Base-by-base conservation (phyloP, 1,139 yeast species). In the Saccharomyces pastorianus region DNA sequence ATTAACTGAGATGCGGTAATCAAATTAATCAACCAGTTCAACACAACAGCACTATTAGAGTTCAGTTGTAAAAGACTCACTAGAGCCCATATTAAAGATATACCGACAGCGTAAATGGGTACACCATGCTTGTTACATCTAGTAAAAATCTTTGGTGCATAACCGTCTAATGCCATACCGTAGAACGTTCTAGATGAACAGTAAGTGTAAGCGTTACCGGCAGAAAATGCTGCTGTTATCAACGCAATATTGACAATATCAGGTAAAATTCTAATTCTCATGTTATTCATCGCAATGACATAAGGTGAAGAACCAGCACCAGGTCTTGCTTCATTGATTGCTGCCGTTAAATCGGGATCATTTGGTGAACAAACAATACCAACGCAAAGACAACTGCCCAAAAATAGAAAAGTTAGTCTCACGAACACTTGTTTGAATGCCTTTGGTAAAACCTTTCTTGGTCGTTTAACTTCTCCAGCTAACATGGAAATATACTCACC, bases 401-500 rank as follows among this genome's bases (percentile, higher is more conserved):
- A 72, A 65, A 86, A 89, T 61, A 89, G 79, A 20, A 85, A 71
- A 0, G 86, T 80, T 63, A 89, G 75, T 62, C 96, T 77, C 66
- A 80, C 80, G 57, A 87, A 82, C 11, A 88, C 93, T 47, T 86
- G 86, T 66, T 82, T 85, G 73, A 82, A 88, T 2, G 96, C 96
- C 48, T 76, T 77, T 25, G 93, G 93, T 69, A 89, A 73, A n/a
- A 81, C 83, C 60, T 80, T 80, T 56, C 95, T 78, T 26, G 96
- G 96, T 64, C 86, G 79, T 34, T 77, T 73, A 3, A 89, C 84
- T 69, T 88, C 96, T 56, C 91, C 93, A 2, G 95, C 93, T 51
- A 84, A 80, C 89, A 87, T 84, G 1, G 90, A 79, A 59, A 88
- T 81, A 64, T 87, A 87, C 68, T 88, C 96, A 1, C 95, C 93